Percentiles rank a stretch among this genome's conserved stretches.
Evolutionary conservation across 352 stramenopile species (phyloP).

Genomic region (Pythium aquatile): DNA sequence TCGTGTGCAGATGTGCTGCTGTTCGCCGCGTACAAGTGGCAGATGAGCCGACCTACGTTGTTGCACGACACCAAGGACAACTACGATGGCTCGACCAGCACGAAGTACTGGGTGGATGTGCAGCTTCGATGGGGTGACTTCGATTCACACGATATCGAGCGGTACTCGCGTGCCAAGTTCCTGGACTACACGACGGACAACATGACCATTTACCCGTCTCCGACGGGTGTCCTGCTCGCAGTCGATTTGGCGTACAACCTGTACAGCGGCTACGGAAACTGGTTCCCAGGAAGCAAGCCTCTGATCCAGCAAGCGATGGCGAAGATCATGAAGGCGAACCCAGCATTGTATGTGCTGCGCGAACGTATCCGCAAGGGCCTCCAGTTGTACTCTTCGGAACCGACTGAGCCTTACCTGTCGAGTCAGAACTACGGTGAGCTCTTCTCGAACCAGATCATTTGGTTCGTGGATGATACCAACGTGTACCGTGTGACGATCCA

Average conservation of each 20-base stretch:
- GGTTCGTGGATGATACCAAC: constrained; percentile 99
- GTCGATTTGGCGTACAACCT: constrained; percentile 99
- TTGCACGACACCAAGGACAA: constrained; percentile 96
- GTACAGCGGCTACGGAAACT: constrained; percentile 99
- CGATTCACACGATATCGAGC: constrained; percentile 99
- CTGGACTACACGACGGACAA: constrained; percentile 99
- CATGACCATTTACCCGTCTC: constrained; percentile 99
- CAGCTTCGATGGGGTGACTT: constrained; percentile 99
- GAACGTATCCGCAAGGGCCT: constrained; percentile 99
- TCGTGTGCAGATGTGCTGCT: constrained; percentile 99
- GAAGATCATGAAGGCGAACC: constrained; percentile 99
- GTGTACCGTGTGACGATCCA: constrained; percentile 99
- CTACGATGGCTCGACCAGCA: constrained; percentile 94
- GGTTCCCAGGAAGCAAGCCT: constrained; percentile 98
- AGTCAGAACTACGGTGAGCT: constrained; percentile 99
- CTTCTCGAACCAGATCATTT: constrained; percentile 99
- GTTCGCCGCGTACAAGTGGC: constrained; percentile 99
- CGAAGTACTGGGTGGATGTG: constrained; percentile 99
- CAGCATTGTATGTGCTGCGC: constrained; percentile 98
- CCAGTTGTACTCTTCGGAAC: constrained; percentile 99
- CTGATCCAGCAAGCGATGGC: constrained; percentile 99
- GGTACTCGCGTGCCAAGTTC: constrained; percentile 99
- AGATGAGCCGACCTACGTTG: constrained; percentile 79
- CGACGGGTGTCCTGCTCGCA: constrained; percentile 96
- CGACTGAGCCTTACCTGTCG: constrained; percentile 99